Percentiles rank a stretch among this genome's conserved stretches.
These are phyloP conservation scores for Neonectria ditissima DNA, from an alignment of 2,329 filamentous ascomycete genomes.

Conservation along the genomic window DNA sequence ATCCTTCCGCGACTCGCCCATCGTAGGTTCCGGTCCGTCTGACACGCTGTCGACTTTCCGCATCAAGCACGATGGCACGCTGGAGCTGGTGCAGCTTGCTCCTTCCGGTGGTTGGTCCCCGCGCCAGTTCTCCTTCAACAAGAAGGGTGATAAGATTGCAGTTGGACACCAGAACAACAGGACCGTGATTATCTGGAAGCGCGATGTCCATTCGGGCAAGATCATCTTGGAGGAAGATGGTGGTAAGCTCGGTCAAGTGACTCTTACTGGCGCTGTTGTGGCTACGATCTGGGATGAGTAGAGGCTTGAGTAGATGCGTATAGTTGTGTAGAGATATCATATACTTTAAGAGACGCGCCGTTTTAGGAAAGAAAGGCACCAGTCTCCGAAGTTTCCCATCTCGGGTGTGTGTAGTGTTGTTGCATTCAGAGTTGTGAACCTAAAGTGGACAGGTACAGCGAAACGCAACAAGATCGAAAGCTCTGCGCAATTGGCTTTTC, in stretches of 20 bases:
- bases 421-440: too few species aligned
- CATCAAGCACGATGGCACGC: slow-evolving; percentile 35
- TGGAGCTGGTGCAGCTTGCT: slow-evolving; percentile 34
- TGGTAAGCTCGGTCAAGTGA: slow-evolving; percentile 38
- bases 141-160: slow-evolving; percentile 39
- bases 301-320: not conserved
- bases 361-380: not conserved
- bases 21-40: slow-evolving; percentile 30
- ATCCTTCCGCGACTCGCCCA: slow-evolving; percentile 36
- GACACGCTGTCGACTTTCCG: slow-evolving; percentile 40
- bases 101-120: slow-evolving; percentile 39
- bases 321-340: too few species aligned
- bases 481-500: not conserved
- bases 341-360: not conserved
- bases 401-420: too few species aligned
- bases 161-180: slow-evolving; percentile 41
- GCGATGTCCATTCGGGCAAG: slow-evolving; percentile 36
- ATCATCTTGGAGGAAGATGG: slow-evolving; percentile 37
- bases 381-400: not conserved
- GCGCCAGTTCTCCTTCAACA: slow-evolving; percentile 43
- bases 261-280: slow-evolving; percentile 32
- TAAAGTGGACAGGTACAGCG: too few species aligned
- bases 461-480: too few species aligned
- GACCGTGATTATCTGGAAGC: slow-evolving; percentile 41
- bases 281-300: slow-evolving; percentile 41